Evolutionary conservation across 768 basidiomycete species (phyloP), one percentile per base, ranked within the genome.

Genomic region (Boletus rubropictus): DNA sequence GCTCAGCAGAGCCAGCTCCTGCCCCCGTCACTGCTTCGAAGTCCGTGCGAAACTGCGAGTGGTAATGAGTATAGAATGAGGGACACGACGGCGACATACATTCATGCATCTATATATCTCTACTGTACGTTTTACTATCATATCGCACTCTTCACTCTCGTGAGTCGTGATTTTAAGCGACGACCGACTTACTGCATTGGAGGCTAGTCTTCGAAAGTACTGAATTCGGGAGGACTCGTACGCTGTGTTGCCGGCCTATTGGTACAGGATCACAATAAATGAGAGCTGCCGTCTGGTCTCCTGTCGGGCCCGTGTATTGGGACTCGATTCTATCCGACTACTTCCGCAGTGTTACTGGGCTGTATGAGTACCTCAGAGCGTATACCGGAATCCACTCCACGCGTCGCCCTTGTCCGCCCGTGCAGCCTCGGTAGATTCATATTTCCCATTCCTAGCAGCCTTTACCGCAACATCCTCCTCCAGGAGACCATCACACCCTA

Each of bases 321-420:
- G 8, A 18, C 22, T 14, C 25, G 9, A 32, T 20, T 24, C 14
- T 12, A 22, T n/a, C 44, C n/a, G 10, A 25, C 14, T 20, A 28
- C n/a, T 27, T 28, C 21, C 6, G n/a, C n/a, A n/a, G n/a, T n/a
- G n/a, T n/a, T n/a, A n/a, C 18, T 9, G 20, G 27, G 31, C 15
- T n/a, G 17, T 21, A 36, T 25, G 17, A 42, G 38, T 27, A 9
- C 18, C 20, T 24, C 47, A 82, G 36, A 79, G 55, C 2, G 72
- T 76, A 65, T 86, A 86, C 49, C 80, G 72, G 63, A 84, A 87
- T n/a, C 85, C 82, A 57, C 84, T 86, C 85, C 84, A 87, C 42
- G 72, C 62, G 54, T 86, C 86, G 3, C 85, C 84, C 56, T 83
- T 86, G 63, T 69, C 56, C 20, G 63, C 68, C 51, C 73, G 74